phyloP scores from a whole-genome alignment of 2,329 filamentous ascomycete species.

The Penicillium paneum region DNA sequence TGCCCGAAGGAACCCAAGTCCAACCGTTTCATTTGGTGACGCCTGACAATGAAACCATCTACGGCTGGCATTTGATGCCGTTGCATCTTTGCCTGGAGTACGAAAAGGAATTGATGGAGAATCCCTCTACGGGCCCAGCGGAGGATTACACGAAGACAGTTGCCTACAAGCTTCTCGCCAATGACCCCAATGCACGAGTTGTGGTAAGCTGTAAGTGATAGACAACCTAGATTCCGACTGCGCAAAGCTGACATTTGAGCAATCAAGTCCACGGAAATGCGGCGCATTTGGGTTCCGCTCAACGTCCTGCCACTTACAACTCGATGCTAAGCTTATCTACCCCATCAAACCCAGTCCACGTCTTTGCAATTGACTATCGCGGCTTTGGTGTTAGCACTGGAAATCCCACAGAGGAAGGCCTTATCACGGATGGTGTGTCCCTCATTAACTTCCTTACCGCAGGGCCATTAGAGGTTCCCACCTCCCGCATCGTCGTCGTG shows the following conservation, averaged over 20 bases:
- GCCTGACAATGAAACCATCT: constrained; percentile 71
- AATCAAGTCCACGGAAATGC: constrained; percentile 62
- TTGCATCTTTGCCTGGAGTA: constrained; percentile 71
- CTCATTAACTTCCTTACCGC: constrained; percentile 63
- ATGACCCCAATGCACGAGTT: constrained; percentile 51
- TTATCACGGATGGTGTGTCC: constrained; percentile 74
- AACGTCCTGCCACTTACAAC: constrained; percentile 74
- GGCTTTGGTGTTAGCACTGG: constrained; percentile 81
- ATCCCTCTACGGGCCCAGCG: constrained; percentile 52
- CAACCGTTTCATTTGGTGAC: constrained; percentile 78
- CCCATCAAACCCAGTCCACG: constrained; percentile 62
- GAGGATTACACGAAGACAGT: constrained; percentile 48
- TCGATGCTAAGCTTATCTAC: constrained; percentile 68
- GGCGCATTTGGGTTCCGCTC: constrained; percentile 75
- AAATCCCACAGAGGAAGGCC: constrained; percentile 72
- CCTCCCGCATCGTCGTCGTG: constrained; percentile 71
- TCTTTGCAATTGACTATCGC: constrained; percentile 87
- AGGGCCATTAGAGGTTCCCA: constrained; percentile 61
- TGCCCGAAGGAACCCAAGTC: constrained; percentile 71
- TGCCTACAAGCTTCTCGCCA: constrained; percentile 51
- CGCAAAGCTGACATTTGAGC: constrained; percentile 10
- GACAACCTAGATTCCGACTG: not conserved
- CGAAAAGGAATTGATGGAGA: constrained; percentile 58
- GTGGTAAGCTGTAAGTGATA: constrained; percentile 53
- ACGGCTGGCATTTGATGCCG: constrained; percentile 88